Percentiles rank a stretch among this genome's conserved stretches.
Evolutionary conservation across 768 basidiomycete genomes (phyloP).

Genomic region (Cystoderma amianthinum): DNA sequence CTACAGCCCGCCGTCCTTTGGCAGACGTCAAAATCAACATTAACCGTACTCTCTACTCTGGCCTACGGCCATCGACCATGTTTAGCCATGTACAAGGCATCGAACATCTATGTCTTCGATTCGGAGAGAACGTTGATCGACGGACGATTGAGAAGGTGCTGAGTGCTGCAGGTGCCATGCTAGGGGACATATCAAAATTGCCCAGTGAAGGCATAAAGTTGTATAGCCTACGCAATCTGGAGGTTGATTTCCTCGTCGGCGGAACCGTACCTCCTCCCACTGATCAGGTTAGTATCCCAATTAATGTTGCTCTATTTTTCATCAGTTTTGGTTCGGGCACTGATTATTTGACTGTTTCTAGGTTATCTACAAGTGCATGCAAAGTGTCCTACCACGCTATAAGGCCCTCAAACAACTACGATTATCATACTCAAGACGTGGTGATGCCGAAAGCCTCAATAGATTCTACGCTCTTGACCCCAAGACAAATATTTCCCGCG

Average conservation of each 20-base stretch:
- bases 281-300: background rate
- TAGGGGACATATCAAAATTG: slow-evolving; percentile 18
- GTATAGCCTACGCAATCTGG: slow-evolving; percentile 17
- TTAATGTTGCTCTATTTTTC: no score
- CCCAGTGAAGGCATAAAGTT: background rate
- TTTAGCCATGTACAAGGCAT: slow-evolving; percentile 25
- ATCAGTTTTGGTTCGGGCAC: background rate
- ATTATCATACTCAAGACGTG: slow-evolving; percentile 13
- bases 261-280: slow-evolving; percentile 11
- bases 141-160: slow-evolving; percentile 40
- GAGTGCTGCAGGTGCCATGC: slow-evolving; percentile 28
- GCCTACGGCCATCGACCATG: slow-evolving; percentile 35
- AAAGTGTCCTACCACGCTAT: slow-evolving; percentile 31
- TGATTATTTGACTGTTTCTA: slow-evolving; percentile 9
- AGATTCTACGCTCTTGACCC: background rate
- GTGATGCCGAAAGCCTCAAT: background rate
- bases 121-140: slow-evolving; percentile 31
- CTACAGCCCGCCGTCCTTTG: slow-evolving; percentile 18
- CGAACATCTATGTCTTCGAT: slow-evolving; percentile 22
- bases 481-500: background rate
- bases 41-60: slow-evolving; percentile 36
- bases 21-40: slow-evolving; percentile 28
- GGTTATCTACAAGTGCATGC: slow-evolving; percentile 32
- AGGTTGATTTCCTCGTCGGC: slow-evolving; percentile 20
- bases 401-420: slow-evolving; percentile 22